Percentiles rank a stretch among this genome's conserved stretches.
These are phyloP conservation scores for Orbilia ellipsospora DNA, from an alignment of 2,329 filamentous ascomycete genomes.

Conservation along the genomic window DNA sequence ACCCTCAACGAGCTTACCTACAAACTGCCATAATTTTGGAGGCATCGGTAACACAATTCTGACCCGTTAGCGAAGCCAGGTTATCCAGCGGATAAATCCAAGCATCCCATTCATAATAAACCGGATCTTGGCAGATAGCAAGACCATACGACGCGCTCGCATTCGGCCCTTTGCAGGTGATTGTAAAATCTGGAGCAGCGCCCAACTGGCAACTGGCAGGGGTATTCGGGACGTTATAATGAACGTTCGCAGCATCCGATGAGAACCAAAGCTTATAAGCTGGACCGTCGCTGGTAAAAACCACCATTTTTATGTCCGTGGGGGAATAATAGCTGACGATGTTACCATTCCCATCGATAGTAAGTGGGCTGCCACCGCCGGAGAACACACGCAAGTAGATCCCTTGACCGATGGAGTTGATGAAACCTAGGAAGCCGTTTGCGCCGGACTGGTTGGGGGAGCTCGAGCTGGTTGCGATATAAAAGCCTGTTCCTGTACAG, in stretches of 20 bases:
- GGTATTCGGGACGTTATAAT: not conserved
- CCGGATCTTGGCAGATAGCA: constrained; percentile 25
- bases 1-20: not conserved
- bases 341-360: not conserved
- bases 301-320: constrained; percentile 8
- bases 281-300: not conserved
- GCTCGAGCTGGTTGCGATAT: not conserved
- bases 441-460: not conserved
- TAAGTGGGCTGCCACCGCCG: constrained; percentile 5
- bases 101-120: constrained; percentile 30
- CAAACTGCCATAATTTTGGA: not conserved
- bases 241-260: constrained; percentile 5
- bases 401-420: constrained; percentile 31
- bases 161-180: constrained; percentile 5
- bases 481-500: constrained; percentile 31
- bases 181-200: not conserved
- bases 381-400: constrained; percentile 26
- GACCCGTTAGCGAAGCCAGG: constrained; percentile 18
- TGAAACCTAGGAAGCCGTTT: constrained; percentile 8
- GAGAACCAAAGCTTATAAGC: constrained; percentile 16
- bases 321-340: constrained; percentile 16
- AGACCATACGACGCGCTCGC: not conserved
- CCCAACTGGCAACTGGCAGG: constrained; percentile 3
- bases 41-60: constrained; percentile 2
- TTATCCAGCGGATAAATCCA: too few species aligned